Evolutionary conservation across 495 filamentous ascomycete species (phyloP), one percentile per base, ranked within the genome.

Genomic region (Podospora conica): DNA sequence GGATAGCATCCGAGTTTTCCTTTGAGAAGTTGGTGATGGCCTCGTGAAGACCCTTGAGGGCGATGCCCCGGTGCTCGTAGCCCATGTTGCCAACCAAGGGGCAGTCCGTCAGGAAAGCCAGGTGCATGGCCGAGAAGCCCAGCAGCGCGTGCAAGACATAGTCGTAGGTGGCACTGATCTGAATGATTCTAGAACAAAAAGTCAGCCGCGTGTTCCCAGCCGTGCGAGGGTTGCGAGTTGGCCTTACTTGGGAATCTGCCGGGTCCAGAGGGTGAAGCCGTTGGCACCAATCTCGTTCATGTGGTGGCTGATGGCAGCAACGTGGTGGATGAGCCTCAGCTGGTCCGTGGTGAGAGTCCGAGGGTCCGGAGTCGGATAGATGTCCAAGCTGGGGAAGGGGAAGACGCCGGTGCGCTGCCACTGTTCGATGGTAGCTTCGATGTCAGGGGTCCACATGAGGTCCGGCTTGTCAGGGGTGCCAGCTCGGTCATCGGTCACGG

Each of bases 61-160:
- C 94, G 64, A 88, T 82, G 20, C 89, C 90, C 55, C 91, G 88
- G 73, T 97, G 91, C 70, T 95, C 90, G 72, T 91, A 92, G 10
- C 89, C 91, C 73, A 97, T 85, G 73, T 91, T 90, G 67, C 88
- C 89, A 53, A 91, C 93, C 66, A 93, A 88, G 23, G 87, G 85
- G 69, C 91, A 94, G 67, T 87, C 83, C 23, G 92, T 93, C 63
- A 94, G 79, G 85, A 90, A 96, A 23, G 91, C 90, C 60, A 98
- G 84, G 74, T 98, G 93, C 66, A 89, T 91, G 28, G 95, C 93
- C 20, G 96, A 96, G 68, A 98, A 89, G 9, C 91, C 90, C 57
- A 98, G 82, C 66, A 98, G 83, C 9, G 95, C 85, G 80, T 93
- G 91, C 93, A 98, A 93, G 61, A 97, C 92, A 77, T 93, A 98